Conservation (phyloP, 768 basidiomycete species). For the Hygrocybe coccinea region DNA sequence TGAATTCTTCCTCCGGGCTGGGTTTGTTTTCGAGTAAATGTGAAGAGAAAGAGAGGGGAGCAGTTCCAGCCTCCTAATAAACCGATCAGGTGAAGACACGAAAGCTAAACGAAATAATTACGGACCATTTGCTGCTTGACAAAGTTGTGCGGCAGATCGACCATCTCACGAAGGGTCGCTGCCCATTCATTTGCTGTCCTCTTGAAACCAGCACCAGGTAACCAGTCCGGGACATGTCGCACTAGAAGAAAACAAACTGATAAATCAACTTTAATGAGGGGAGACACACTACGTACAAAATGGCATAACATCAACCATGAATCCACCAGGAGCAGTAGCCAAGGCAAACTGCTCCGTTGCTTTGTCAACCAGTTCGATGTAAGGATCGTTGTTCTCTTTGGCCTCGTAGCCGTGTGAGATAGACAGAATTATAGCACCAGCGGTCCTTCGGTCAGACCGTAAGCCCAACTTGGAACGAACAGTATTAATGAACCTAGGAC, state of each 20-base stretch:
- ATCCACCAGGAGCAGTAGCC: slow-evolving; percentile 48
- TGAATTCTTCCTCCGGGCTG: slow-evolving; percentile 51
- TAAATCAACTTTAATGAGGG: slow-evolving; percentile 1
- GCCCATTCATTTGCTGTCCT: slow-evolving; percentile 50
- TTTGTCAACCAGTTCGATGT: slow-evolving; percentile 47
- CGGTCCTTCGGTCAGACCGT: slow-evolving; percentile 32
- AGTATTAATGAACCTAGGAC: slow-evolving; percentile 16
- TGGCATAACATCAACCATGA: slow-evolving; percentile 49
- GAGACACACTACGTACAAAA: slow-evolving; percentile 27
- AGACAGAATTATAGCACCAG: slow-evolving; percentile 49
- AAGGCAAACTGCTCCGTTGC: slow-evolving; percentile 54
- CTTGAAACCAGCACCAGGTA: slow-evolving; percentile 59
- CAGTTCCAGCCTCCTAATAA: slow-evolving; percentile 55
- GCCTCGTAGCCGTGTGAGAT: slow-evolving; percentile 54
- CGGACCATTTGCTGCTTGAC: slow-evolving; percentile 60
- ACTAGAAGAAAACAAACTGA: slow-evolving; percentile 34
- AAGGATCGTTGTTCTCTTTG: slow-evolving; percentile 46
- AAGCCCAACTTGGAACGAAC: slow-evolving; percentile 1
- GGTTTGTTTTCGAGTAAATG: slow-evolving; percentile 51
- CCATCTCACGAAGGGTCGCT: slow-evolving; percentile 49
- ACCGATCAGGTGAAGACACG: background rate
- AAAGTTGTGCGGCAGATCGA: slow-evolving; percentile 50
- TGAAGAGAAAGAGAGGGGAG: slow-evolving; percentile 53
- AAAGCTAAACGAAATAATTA: slow-evolving; percentile 8
- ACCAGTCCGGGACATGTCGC: slow-evolving; percentile 55